Evolutionary conservation across 345 rosid species (phyloP), one percentile per base, ranked within the genome.

Genomic region (Sisymbrium altissimum): DNA sequence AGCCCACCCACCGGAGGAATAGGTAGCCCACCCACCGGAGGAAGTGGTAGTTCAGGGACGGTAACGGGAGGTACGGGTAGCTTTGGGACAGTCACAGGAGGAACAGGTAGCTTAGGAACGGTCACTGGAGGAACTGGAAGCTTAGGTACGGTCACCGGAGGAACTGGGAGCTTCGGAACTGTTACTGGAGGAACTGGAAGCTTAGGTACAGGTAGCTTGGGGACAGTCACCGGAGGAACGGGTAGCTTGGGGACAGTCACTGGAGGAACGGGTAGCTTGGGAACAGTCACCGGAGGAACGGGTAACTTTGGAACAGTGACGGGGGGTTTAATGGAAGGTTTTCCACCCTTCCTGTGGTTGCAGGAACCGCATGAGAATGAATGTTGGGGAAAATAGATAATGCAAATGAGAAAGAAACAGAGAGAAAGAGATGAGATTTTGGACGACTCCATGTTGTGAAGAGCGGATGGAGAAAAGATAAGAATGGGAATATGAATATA

Each of bases 291-390:
- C 0, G 87, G 87, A 9, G 87, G 84, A 57, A 68, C 74, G 9
- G 17, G 85, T 68, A 4, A 84, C 81, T 11, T 79, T 0, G 85
- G 85, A 18, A 76, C 13, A 4, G 69, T 56, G 27, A 82, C 49
- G 19, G 86, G 86, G 9, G 84, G 82, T 81, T 17, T 81, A 0
- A 58, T 52, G 49, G 79, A 73, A 9, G 66, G 79, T 17, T 59
- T 70, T 58, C 76, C 80, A 12, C 66, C 84, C 68, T 82, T 90
- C 0, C 61, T 75, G 0, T 14, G 44, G 61, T 81, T 78, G n/a
- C 98, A 94, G 2, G 82, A 53, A 46, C 86, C 83, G 54, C 97
- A 88, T 33, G 82, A 85, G 15, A 83, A 80, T 45, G 83, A 81
- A 29, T 53, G 29, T 54, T 88, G 92, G 43, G 85, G 57, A 46